Percentiles rank a stretch among this genome's conserved stretches.
These are phyloP conservation scores for Huntiella moniliformis DNA, from an alignment of 2,329 filamentous ascomycete species.

Conservation along the genomic window DNA sequence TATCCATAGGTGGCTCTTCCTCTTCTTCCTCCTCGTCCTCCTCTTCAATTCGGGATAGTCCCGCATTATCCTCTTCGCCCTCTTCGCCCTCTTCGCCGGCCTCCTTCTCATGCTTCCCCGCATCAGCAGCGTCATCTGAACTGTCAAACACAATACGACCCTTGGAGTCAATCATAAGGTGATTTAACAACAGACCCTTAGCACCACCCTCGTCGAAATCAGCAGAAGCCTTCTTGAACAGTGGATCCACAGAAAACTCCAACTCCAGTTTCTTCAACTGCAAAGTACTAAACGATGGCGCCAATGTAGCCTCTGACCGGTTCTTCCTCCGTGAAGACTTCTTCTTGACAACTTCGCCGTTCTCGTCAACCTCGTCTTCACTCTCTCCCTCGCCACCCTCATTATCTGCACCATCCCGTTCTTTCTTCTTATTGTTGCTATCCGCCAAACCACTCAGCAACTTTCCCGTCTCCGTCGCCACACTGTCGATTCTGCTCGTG, in stretches of 20 bases:
- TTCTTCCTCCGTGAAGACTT: slow-evolving; percentile 56
- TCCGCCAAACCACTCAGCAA: slow-evolving; percentile 85
- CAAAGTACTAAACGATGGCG: slow-evolving; percentile 67
- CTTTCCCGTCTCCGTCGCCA: slow-evolving; percentile 92
- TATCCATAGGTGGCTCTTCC: slow-evolving; percentile 34
- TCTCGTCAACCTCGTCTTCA: slow-evolving; percentile 37
- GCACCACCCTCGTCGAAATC: slow-evolving; percentile 97
- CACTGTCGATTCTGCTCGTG: slow-evolving; percentile 92
- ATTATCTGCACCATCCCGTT: slow-evolving; percentile 36
- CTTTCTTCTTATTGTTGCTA: slow-evolving; percentile 57
- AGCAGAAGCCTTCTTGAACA: slow-evolving; percentile 98
- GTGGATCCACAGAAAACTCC: slow-evolving; percentile 85
- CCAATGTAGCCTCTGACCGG: slow-evolving; percentile 81
- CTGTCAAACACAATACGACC: slow-evolving; percentile 96
- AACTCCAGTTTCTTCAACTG: slow-evolving; percentile 96
- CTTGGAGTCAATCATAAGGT: slow-evolving; percentile 82
- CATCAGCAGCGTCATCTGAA: slow-evolving; percentile 61
- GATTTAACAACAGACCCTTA: slow-evolving; percentile 84
- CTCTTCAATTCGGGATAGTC: slow-evolving; percentile 8
- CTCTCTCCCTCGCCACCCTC: slow-evolving; percentile 44
- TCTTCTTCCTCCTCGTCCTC: slow-evolving; percentile 25
- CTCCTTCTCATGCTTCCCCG: slow-evolving; percentile 19
- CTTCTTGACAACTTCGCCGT: slow-evolving; percentile 40
- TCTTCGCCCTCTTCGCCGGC: background rate
- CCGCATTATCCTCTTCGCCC: background rate